Percentiles rank a stretch among this genome's conserved stretches.
These are phyloP conservation scores for Phaeosphaeria sp. DNA, from an alignment of 2,329 filamentous ascomycete species.

Conservation along the genomic window DNA sequence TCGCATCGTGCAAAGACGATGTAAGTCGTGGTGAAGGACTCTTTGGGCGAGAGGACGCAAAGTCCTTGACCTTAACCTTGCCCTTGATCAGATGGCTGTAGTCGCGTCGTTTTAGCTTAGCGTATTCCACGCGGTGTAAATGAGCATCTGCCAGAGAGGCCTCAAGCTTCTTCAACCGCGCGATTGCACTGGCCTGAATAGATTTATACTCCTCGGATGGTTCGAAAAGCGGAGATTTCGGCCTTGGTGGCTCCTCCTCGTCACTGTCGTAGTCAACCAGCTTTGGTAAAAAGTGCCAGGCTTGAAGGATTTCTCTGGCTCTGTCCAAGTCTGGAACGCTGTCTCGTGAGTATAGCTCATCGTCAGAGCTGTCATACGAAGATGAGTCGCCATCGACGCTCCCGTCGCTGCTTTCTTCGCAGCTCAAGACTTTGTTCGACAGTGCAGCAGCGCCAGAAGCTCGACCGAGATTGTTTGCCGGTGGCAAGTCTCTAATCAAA, in stretches of 20 bases:
- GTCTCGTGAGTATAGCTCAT: background rate
- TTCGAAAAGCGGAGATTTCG: background rate
- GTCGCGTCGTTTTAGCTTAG: background rate
- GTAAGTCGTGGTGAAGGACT: background rate
- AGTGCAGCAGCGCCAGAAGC: background rate
- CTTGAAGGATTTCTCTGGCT: background rate
- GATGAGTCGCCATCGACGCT: background rate
- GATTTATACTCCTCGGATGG: background rate
- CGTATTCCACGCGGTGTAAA: background rate
- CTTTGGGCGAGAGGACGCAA: background rate
- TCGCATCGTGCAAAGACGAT: background rate
- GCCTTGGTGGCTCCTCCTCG: background rate
- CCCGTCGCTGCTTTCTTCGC: background rate
- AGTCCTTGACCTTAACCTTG: background rate
- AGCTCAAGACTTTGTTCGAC: background rate
- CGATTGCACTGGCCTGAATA: background rate
- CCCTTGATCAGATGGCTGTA: background rate
- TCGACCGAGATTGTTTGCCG: background rate
- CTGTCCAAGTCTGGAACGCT: background rate
- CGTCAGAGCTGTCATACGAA: background rate
- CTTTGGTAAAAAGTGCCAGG: background rate
- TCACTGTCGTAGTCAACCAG: background rate
- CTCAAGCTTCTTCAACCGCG: background rate
- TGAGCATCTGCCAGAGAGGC: background rate
- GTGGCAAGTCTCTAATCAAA: background rate